Base-by-base conservation (phyloP, 495 filamentous ascomycete genomes). In the Astrothelium macrocarpum region DNA sequence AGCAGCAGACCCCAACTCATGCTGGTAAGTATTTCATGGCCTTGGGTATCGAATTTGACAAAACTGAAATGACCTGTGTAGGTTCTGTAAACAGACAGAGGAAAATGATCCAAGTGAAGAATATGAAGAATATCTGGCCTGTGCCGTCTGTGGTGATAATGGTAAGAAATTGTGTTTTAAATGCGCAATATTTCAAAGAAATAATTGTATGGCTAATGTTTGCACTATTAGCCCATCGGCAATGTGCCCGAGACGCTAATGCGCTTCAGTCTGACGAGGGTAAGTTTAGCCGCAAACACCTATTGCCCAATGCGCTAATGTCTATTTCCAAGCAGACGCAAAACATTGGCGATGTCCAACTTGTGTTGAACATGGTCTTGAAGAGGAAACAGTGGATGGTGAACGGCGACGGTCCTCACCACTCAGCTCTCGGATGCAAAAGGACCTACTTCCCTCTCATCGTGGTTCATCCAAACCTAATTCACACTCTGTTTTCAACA, bases 31-130 rank as follows among this genome's bases (percentile, higher is more conserved):
- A 64, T 32, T 31, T 3, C 26, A 18, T 39, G 29, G 25, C 9
- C n/a, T 16, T 18, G 32, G 1, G 12, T 49, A 20, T 32, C 4
- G 31, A 16, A 59, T 43, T 29, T 36, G 1, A 9, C 7, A 10
- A 25, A 29, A 39, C 39, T 34, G n/a, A n/a, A 26, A 53, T 62
- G 29, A 32, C 60, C 7, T 29, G 11, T 61, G 10, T 65, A 88
- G 85, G 65, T 91, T 89, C 72, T 96, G 91, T 73, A 82, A 80
- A 43, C 80, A 89, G 66, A 87, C 91, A 69, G 91, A 95, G 75
- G 89, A 93, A 60, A 77, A 94, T 66, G 91, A 96, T 66, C 90
- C 91, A 7, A 85, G 82, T 66, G 87, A 89, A 63, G 92, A 96
- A 64, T 97, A 88, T 73, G 94, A 97, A 75, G 80, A 88, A 63